phyloP scores from a whole-genome alignment of 768 basidiomycete species.

The Leccinum pellstonianum region DNA sequence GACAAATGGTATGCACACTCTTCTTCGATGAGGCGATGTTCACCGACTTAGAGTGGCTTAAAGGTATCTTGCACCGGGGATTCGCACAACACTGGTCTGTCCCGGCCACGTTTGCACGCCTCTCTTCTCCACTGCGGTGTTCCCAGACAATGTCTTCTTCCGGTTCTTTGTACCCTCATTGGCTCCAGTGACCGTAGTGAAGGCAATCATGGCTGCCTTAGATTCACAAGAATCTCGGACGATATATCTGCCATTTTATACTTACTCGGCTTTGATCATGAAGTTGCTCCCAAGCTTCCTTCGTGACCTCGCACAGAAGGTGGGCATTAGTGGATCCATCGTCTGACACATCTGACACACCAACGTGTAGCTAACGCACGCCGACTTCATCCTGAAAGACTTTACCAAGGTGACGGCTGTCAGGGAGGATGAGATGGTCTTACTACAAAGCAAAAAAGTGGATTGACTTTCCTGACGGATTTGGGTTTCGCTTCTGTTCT shows the following conservation, averaged over 20 bases:
- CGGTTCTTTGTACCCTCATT: slow-evolving; percentile 78
- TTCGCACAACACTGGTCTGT: slow-evolving; percentile 86
- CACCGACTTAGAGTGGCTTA: slow-evolving; percentile 2
- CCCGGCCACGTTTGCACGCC: slow-evolving; percentile 79
- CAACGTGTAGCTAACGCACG: slow-evolving; percentile 53
- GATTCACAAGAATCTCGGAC: slow-evolving; percentile 76
- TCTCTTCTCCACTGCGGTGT: slow-evolving; percentile 63
- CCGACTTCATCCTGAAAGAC: slow-evolving; percentile 68
- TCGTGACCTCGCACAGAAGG: slow-evolving; percentile 76
- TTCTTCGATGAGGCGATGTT: not conserved
- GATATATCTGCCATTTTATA: slow-evolving; percentile 73
- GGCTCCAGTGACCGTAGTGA: slow-evolving; percentile 72
- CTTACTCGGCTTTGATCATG: slow-evolving; percentile 56
- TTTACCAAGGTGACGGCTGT: slow-evolving; percentile 66
- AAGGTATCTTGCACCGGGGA: slow-evolving; percentile 68
- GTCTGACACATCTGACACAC: slow-evolving; percentile 10
- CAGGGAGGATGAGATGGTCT: slow-evolving; percentile 51
- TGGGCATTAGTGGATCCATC: slow-evolving; percentile 30
- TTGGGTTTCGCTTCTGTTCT: not conserved
- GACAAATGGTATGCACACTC: slow-evolving; percentile 58
- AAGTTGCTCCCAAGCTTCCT: slow-evolving; percentile 66
- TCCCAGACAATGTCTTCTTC: slow-evolving; percentile 51
- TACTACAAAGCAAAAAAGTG: slow-evolving; percentile 10
- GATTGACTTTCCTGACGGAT: slow-evolving; percentile 3
- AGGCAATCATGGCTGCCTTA: slow-evolving; percentile 75